Base-by-base conservation (phyloP, 805 yeast species). In the Danielozyma ontarioensis region DNA sequence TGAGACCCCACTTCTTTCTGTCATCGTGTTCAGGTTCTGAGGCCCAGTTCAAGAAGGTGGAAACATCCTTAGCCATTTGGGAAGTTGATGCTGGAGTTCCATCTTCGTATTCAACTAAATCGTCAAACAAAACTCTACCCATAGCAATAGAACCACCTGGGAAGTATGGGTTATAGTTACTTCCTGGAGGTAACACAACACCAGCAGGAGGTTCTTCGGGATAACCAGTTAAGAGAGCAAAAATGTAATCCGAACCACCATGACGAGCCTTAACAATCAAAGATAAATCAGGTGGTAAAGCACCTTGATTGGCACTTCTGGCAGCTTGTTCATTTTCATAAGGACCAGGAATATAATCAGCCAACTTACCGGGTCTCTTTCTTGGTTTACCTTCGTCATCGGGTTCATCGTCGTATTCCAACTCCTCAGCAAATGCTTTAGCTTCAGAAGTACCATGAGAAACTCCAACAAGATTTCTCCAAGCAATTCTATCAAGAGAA, bases 201-300 rank as follows among this genome's bases (percentile, higher is more conserved):
- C 98, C 98, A 21, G 96, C 97, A 50, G 98, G 98, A 41, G 96
- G 84, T 43, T 93, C 97, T 30, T 93, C 98, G 55, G 97, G 97
- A 74, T 93, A 93, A 59, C 98, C 98, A 42, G 97, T 93, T 66
- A 93, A 81, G 57, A 93, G 70, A 19, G 97, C 68, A 66, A 93
- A 93, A 62, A 93, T 83, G 70, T 93, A 93, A 65, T 93, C 97
- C 60, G 84, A 76, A 50, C 87, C 97, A 62, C 97, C 97, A 71
- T 93, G 97, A 77, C 98, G 85, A 49, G 98, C 97, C 78, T 90
- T 90, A 65, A 90, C 94, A 57, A 93, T 87, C 64, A 93, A 76
- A 25, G 97, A 88, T 59, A 93, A 79, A 72, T 93, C 98, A 40
- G 98, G 98, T 45, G 98, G 98, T 48, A 84, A 76, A 44, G 98